Percentiles rank a stretch among this genome's conserved stretches.
These are phyloP conservation scores for Smithsoniella earleae DNA, from an alignment of 163 green algal species.

Conservation along the genomic window DNA sequence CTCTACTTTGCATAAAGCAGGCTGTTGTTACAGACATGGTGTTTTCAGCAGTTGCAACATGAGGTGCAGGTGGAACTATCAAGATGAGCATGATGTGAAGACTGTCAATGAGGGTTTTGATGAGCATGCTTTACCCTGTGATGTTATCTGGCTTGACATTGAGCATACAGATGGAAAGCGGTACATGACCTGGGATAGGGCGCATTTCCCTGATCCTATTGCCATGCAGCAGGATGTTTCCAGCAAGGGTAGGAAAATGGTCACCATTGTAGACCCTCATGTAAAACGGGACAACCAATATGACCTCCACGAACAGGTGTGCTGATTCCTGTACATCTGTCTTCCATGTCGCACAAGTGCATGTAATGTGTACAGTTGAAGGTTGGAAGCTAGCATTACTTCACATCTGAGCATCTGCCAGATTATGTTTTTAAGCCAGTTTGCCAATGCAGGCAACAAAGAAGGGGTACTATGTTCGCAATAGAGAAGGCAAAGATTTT, in stretches of 20 bases:
- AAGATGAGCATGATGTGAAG: conserved; percentile 66
- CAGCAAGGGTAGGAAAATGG: conserved; percentile 66
- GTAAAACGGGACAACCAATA: conserved; percentile 85
- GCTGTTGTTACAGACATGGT: background rate
- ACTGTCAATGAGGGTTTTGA: conserved; percentile 69
- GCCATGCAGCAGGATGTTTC: conserved; percentile 79
- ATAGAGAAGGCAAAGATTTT: conserved; percentile 68
- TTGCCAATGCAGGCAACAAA: conserved; percentile 40
- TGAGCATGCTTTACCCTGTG: conserved; percentile 86
- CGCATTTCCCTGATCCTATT: conserved; percentile 72
- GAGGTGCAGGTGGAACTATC: conserved; percentile 81
- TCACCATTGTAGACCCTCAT: conserved; percentile 96
- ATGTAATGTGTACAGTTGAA: too few relatives aligned
- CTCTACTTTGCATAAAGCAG: too few relatives aligned
- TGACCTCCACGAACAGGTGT: conserved; percentile 69
- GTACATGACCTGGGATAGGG: conserved; percentile 95
- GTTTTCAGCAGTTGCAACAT: background rate
- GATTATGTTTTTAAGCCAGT: too few relatives aligned
- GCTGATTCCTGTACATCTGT: too few relatives aligned
- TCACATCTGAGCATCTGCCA: too few relatives aligned
- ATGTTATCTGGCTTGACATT: conserved; percentile 99
- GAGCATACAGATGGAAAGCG: conserved; percentile 95
- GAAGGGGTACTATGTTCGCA: conserved; percentile 73
- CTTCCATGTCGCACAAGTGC: too few relatives aligned
- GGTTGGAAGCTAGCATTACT: too few relatives aligned